Evolutionary conservation across 2,329 filamentous ascomycete genomes (phyloP).

Genomic region (Salinomyces thailandicus): DNA sequence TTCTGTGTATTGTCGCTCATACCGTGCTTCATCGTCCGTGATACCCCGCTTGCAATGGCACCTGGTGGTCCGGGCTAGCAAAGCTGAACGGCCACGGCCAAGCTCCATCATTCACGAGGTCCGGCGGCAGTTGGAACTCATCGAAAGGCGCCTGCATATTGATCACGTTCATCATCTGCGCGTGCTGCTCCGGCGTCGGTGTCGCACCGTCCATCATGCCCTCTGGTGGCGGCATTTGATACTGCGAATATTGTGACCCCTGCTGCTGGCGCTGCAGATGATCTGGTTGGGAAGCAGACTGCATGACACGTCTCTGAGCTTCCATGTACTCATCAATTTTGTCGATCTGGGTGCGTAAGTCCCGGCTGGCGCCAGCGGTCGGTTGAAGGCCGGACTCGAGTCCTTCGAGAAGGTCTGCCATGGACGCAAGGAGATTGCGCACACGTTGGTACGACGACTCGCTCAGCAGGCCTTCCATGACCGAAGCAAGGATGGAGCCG

Average conservation of each 20-base stretch:
- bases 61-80: background rate
- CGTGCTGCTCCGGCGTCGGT: background rate
- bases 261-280: background rate
- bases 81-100: constrained; percentile 11
- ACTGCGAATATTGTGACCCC: background rate
- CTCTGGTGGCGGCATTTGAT: background rate
- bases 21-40: no score
- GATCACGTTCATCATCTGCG: constrained; percentile 1
- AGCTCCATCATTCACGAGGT: constrained; percentile 5
- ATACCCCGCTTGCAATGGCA: constrained; percentile 2
- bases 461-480: constrained; percentile 36
- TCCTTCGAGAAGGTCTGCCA: constrained; percentile 37
- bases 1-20: background rate
- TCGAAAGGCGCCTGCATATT: constrained; percentile 3
- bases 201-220: background rate
- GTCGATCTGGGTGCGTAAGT: constrained; percentile 32
- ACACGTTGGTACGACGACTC: constrained; percentile 34
- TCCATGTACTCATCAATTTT: constrained; percentile 37
- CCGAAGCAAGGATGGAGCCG: constrained; percentile 39
- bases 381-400: constrained; percentile 35
- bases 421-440: constrained; percentile 32
- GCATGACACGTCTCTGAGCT: constrained; percentile 14
- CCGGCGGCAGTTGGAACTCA: constrained; percentile 10
- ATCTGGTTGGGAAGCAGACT: constrained; percentile 6
- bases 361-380: constrained; percentile 30